These are phyloP conservation scores for Kuraishia hungarica DNA, from an alignment of 805 yeast genomes.

Conservation along the genomic window DNA sequence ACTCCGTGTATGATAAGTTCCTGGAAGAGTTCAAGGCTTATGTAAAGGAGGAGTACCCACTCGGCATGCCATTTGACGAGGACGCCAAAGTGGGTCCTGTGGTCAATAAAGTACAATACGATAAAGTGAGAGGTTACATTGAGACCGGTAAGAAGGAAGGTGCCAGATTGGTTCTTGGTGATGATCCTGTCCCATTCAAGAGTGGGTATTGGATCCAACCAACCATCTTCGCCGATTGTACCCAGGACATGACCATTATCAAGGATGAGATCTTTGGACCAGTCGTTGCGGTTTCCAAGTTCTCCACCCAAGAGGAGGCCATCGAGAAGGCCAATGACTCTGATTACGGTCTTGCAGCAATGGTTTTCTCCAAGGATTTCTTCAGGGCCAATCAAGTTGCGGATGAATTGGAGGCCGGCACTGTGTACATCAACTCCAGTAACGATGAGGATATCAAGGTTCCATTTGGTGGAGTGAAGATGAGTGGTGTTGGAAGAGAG, in stretches of 20 bases:
- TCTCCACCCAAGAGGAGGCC: slow-evolving; percentile 61
- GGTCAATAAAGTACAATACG: slow-evolving; percentile 47
- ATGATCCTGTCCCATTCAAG: slow-evolving; percentile 30
- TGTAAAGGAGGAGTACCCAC: slow-evolving; percentile 38
- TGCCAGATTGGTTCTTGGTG: slow-evolving; percentile 36
- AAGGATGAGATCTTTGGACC: slow-evolving; percentile 88
- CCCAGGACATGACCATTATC: slow-evolving; percentile 54
- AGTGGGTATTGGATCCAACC: slow-evolving; percentile 68
- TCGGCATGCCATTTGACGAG: slow-evolving; percentile 46
- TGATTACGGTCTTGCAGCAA: slow-evolving; percentile 75
- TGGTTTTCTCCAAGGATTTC: slow-evolving; percentile 66
- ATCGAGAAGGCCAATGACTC: slow-evolving; percentile 62
- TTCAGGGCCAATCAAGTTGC: slow-evolving; percentile 59
- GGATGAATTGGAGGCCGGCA: slow-evolving; percentile 53
- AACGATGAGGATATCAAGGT: slow-evolving; percentile 57
- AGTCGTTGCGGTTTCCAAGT: slow-evolving; percentile 62
- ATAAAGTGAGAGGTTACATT: slow-evolving; percentile 38
- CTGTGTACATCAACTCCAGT: slow-evolving; percentile 61
- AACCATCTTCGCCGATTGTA: slow-evolving; percentile 67
- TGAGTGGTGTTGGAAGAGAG: slow-evolving; percentile 77
- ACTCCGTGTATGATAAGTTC: slow-evolving; percentile 45
- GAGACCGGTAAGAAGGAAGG: slow-evolving; percentile 38
- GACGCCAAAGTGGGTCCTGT: slow-evolving; percentile 52
- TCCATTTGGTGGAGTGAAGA: slow-evolving; percentile 78
- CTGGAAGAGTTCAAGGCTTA: slow-evolving; percentile 32